Evolutionary conservation across 2,329 filamentous ascomycete genomes (phyloP).

Genomic region (Monosporascus sp.): DNA sequence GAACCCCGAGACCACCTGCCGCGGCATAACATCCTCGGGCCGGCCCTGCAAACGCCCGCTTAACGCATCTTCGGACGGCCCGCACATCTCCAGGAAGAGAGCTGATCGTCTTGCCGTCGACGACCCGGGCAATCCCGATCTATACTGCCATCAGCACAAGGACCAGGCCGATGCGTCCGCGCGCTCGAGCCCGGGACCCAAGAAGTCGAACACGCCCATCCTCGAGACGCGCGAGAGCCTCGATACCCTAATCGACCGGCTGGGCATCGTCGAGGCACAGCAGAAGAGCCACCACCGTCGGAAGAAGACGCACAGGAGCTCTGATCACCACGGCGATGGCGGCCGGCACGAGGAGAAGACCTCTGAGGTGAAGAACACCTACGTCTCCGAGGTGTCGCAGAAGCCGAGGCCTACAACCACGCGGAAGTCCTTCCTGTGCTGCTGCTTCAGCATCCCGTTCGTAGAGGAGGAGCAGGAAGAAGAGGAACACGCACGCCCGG

Average conservation of each 20-base stretch:
- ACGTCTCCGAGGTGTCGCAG: constrained; percentile 6
- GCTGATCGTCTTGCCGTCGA: constrained; percentile 33
- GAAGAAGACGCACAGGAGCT: constrained; percentile 4
- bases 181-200: constrained; percentile 40
- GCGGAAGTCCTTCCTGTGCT: constrained; percentile 39
- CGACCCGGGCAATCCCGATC: constrained; percentile 52
- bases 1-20: constrained; percentile 78
- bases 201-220: constrained; percentile 43
- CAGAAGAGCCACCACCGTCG: constrained; percentile 24
- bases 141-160: constrained; percentile 94
- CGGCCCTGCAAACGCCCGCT: constrained; percentile 75
- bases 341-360: constrained; percentile 17
- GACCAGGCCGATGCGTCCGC: constrained; percentile 64
- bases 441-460: constrained; percentile 47
- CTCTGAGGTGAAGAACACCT: constrained; percentile 2
- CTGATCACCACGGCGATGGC: constrained; percentile 16
- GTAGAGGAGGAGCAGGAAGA: constrained; percentile 34
- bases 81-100: constrained; percentile 19
- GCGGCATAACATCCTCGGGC: constrained; percentile 79
- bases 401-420: constrained; percentile 23
- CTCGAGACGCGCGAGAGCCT: constrained; percentile 68
- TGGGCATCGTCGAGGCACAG: constrained; percentile 69
- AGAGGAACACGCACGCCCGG: constrained; percentile 27
- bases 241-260: constrained; percentile 76
- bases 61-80: constrained; percentile 35